A percentile compares a stretch with the other conserved stretches of the same genome.
Evolutionary conservation across 441 rosid species (phyloP).

Genomic region (Biscutella laevigata): DNA sequence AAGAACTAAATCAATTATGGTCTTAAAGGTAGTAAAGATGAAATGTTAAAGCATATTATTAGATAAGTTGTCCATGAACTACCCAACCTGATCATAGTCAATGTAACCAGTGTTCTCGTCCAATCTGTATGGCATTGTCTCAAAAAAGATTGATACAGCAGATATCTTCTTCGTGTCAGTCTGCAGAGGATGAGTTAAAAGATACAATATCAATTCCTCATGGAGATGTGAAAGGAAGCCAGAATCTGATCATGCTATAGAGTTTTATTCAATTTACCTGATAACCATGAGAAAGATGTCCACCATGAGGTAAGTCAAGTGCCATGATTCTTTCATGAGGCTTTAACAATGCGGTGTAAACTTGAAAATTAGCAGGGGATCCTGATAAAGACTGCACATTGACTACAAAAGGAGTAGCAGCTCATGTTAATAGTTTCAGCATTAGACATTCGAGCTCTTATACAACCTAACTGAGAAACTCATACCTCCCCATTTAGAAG

Average conservation of each 20-base stretch:
- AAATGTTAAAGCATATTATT: background rate
- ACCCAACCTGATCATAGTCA: constrained; percentile 78
- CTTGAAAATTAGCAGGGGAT: constrained; percentile 96
- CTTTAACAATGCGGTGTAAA: constrained; percentile 73
- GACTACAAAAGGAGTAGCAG: constrained; percentile 50
- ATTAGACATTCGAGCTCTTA: no score
- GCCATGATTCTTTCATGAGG: constrained; percentile 99
- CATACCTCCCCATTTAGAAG: constrained; percentile 95
- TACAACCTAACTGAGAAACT: no score
- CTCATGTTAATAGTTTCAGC: constrained; percentile 10
- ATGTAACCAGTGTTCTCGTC: constrained; percentile 82
- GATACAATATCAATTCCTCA: background rate
- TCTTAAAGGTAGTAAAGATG: background rate
- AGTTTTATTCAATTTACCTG: constrained; percentile 45
- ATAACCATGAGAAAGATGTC: constrained; percentile 98
- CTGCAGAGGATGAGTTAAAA: constrained; percentile 27
- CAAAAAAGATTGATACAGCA: constrained; percentile 89
- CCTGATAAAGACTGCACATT: constrained; percentile 95
- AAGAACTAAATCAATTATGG: constrained; percentile 8
- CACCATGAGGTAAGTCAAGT: constrained; percentile 97
- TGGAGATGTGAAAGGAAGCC: background rate
- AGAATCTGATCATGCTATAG: background rate
- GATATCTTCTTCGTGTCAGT: constrained; percentile 96
- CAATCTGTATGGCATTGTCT: constrained; percentile 94
- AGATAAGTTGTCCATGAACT: background rate